These are phyloP conservation scores for Suillus bovinus DNA, from an alignment of 768 basidiomycete species.

Conservation along the genomic window DNA sequence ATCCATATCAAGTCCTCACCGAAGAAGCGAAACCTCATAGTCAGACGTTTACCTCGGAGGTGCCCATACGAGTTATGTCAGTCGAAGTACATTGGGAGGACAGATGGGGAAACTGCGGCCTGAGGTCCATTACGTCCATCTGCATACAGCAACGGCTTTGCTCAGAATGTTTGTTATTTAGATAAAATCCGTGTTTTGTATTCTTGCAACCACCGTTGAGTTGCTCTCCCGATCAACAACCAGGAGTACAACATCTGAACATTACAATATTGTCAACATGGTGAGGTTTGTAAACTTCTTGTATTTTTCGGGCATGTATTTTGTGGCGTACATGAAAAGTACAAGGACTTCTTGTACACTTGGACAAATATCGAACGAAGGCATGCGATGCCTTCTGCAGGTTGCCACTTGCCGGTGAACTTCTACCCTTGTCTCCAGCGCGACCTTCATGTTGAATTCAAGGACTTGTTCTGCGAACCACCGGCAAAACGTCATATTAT, in stretches of 20 bases:
- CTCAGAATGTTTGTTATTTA: slow-evolving; percentile 6
- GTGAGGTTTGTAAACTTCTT: neutral
- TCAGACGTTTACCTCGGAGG: no score
- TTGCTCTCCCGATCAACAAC: neutral
- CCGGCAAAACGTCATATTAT: slow-evolving; percentile 9
- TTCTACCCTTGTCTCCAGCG: slow-evolving; percentile 20
- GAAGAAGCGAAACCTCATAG: neutral
- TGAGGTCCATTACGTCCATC: slow-evolving; percentile 1
- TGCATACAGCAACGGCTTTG: neutral
- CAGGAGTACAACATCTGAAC: neutral
- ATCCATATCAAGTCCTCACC: neutral
- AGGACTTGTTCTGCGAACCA: slow-evolving; percentile 26
- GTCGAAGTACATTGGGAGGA: slow-evolving; percentile 55
- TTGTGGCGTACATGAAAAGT: slow-evolving; percentile 6
- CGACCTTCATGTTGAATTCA: slow-evolving; percentile 17
- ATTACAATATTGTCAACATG: neutral
- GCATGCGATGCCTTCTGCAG: slow-evolving; percentile 6
- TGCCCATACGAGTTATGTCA: slow-evolving; percentile 35
- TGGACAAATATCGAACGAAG: neutral
- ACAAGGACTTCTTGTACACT: slow-evolving; percentile 30
- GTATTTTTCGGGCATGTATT: neutral
- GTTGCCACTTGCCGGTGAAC: slow-evolving; percentile 5
- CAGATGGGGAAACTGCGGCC: slow-evolving; percentile 30
- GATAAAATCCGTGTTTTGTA: neutral
- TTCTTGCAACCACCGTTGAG: neutral